A percentile compares a stretch with the other conserved stretches of the same genome.
Evolutionary conservation across 805 yeast species (phyloP).

Genomic region (Nakazawaea peltata): DNA sequence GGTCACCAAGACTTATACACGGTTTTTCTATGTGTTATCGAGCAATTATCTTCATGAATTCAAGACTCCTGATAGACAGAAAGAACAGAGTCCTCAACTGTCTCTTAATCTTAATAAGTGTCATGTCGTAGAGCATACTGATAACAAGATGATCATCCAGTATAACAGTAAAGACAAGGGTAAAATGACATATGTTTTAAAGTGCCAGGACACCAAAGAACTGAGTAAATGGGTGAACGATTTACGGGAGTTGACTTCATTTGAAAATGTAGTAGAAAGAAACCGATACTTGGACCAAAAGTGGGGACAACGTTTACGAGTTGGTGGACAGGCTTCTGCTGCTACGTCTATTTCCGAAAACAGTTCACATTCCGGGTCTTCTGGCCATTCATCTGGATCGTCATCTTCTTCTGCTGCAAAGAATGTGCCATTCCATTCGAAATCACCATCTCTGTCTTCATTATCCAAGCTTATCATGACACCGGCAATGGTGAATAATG

Average conservation of each 20-base stretch:
- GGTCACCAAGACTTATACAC: conserved; percentile 49
- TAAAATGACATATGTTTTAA: conserved; percentile 26
- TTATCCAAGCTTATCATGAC: no score
- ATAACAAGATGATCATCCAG: conserved; percentile 28
- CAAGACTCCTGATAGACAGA: conserved; percentile 45
- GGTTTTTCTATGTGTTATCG: conserved; percentile 60
- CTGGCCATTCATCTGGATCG: not conserved
- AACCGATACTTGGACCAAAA: conserved; percentile 33
- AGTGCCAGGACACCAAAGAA: conserved; percentile 35
- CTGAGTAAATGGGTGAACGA: conserved; percentile 48
- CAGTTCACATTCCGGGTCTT: not conserved
- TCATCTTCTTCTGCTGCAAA: not conserved
- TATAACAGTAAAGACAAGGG: conserved; percentile 21
- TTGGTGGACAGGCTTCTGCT: not conserved
- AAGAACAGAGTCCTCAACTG: conserved; percentile 37
- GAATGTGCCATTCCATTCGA: not conserved
- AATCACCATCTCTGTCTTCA: conserved; percentile 3
- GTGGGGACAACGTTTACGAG: not conserved
- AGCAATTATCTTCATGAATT: conserved; percentile 64
- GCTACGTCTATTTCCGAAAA: not conserved
- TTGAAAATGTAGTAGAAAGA: conserved; percentile 39
- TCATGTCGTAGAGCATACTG: conserved; percentile 22
- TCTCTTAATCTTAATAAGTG: conserved; percentile 32
- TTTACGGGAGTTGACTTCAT: conserved; percentile 41
- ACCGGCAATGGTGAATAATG: no score